phyloP scores from a whole-genome alignment of 1,284 basidiomycete species.

The Termitomyces sp. region DNA sequence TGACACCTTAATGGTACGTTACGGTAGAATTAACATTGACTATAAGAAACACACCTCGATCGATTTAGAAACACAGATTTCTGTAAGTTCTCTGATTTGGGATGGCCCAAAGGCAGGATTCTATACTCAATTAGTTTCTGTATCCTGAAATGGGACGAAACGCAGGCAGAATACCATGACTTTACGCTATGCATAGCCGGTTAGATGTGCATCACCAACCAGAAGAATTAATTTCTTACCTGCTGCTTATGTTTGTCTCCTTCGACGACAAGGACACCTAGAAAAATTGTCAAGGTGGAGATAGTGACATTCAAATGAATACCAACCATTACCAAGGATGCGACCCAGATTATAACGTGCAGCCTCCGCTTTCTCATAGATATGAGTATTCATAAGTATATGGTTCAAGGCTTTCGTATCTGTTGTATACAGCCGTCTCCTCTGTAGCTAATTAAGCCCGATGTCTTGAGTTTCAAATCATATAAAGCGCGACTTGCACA shows the following conservation, averaged over 20 bases:
- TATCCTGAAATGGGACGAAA: not conserved
- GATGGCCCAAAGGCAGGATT: constrained; percentile 59
- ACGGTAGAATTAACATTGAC: not conserved
- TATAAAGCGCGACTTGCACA: constrained; percentile 30
- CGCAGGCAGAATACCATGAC: constrained; percentile 29
- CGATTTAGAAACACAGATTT: constrained; percentile 50
- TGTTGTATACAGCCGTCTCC: constrained; percentile 36
- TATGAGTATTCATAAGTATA: constrained; percentile 39
- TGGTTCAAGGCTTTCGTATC: constrained; percentile 47
- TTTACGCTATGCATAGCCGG: constrained; percentile 27
- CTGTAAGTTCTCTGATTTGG: constrained; percentile 51
- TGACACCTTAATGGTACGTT: not conserved
- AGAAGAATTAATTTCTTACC: constrained; percentile 22
- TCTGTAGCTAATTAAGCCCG: constrained; percentile 22
- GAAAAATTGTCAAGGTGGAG: not conserved
- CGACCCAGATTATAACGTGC: constrained; percentile 30
- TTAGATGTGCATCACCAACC: not conserved
- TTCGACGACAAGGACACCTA: constrained; percentile 41
- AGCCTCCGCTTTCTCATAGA: constrained; percentile 41
- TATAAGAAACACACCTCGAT: constrained; percentile 30
- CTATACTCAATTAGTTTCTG: constrained; percentile 24
- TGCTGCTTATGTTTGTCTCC: constrained; percentile 45
- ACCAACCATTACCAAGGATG: constrained; percentile 42
- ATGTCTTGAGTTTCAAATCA: not conserved
- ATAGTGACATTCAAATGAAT: not conserved